Percentiles rank a stretch among this genome's conserved stretches.
Evolutionary conservation across 768 basidiomycete genomes (phyloP).

Genomic region (Coprinellus micaceus): DNA sequence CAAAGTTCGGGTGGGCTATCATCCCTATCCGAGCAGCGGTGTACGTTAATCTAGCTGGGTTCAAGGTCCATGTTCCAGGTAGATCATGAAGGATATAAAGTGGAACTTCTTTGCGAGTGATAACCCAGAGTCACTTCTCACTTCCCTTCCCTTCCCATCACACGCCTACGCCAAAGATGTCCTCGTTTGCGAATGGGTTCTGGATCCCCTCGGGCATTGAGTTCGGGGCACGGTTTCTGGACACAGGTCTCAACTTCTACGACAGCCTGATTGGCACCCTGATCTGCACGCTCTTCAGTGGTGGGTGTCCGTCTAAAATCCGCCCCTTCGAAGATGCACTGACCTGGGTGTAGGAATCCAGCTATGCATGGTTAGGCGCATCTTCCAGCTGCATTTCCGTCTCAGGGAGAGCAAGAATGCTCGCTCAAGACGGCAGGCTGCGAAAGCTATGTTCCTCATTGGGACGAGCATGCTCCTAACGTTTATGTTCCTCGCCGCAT

Average conservation of each 20-base stretch:
- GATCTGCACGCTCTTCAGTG: conserved; percentile 3
- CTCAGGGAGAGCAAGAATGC: background rate
- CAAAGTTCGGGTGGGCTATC: too few relatives aligned
- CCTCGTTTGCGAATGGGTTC: background rate
- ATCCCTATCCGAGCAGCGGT: too few relatives aligned
- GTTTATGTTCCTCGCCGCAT: background rate
- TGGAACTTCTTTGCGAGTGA: too few relatives aligned
- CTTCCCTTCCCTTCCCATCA: background rate
- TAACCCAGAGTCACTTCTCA: too few relatives aligned
- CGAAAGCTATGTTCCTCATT: background rate
- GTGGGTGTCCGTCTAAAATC: background rate
- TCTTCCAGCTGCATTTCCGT: background rate
- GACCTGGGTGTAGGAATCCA: background rate
- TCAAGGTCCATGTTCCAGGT: too few relatives aligned
- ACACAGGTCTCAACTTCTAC: background rate
- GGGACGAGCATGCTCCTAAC: background rate
- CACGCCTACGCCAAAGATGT: background rate
- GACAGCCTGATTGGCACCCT: background rate
- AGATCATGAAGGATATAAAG: too few relatives aligned
- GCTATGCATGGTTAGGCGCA: conserved; percentile 1
- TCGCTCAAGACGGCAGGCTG: background rate
- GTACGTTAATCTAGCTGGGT: too few relatives aligned
- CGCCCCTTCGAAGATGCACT: too few relatives aligned
- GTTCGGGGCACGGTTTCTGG: background rate
- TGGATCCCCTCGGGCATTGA: conserved; percentile 1